phyloP scores from a whole-genome alignment of 768 basidiomycete genomes.

The Phlebiopsis gigantea region DNA sequence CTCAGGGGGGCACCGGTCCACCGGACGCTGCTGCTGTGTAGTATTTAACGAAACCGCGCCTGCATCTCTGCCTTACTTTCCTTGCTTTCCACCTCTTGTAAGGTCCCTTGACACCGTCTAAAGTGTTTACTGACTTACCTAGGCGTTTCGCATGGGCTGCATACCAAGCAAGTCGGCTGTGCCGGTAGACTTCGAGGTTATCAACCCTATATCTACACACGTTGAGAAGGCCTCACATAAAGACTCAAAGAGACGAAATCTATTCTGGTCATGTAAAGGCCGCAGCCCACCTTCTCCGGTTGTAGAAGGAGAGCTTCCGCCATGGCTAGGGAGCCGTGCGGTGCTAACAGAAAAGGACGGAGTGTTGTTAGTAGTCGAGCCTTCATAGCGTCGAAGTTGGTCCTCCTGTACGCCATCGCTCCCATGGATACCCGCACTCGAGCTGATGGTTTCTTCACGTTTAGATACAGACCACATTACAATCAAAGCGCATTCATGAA shows the following conservation, averaged over 20 bases:
- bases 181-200: background rate
- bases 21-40: background rate
- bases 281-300: constrained; percentile 17
- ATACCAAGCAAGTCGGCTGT: constrained; percentile 34
- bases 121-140: background rate
- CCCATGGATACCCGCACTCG: too few relatives aligned
- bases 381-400: background rate
- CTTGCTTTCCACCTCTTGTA: background rate
- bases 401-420: too few relatives aligned
- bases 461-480: too few relatives aligned
- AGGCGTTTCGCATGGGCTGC: constrained; percentile 32
- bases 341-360: constrained; percentile 27
- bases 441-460: too few relatives aligned
- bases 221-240: background rate
- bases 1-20: background rate
- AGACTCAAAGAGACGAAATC: constrained; percentile 4
- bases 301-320: constrained; percentile 20
- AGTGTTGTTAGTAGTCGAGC: background rate
- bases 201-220: background rate
- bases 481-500: too few relatives aligned
- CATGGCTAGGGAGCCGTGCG: constrained; percentile 26
- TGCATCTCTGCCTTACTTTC: background rate
- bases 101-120: background rate
- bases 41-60: background rate
- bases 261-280: background rate